Conservation (phyloP, 805 yeast species). For the Wickerhamomyces subpelliculosus region DNA sequence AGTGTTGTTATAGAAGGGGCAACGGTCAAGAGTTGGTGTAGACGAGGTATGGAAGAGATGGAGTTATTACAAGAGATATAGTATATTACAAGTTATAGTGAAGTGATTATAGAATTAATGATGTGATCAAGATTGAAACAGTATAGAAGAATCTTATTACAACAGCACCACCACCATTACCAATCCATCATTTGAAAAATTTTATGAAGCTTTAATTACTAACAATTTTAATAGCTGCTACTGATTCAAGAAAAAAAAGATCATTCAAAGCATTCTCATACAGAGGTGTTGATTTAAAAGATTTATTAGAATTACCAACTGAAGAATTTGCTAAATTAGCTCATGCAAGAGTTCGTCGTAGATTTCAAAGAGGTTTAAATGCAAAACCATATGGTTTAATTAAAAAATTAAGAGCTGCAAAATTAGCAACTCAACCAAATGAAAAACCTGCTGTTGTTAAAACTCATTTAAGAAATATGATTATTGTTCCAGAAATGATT, state of each 20-base stretch:
- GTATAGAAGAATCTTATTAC: no score
- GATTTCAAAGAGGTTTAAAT: conserved; percentile 96
- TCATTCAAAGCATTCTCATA: conserved; percentile 92
- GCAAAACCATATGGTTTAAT: conserved; percentile 92
- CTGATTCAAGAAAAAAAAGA: conserved; percentile 72
- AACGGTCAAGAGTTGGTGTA: no score
- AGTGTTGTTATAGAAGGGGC: no score
- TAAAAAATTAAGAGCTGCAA: conserved; percentile 97
- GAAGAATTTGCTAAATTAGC: conserved; percentile 97
- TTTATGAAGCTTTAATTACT: no score
- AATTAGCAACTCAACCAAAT: conserved; percentile 79
- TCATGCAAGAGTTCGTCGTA: conserved; percentile 99
- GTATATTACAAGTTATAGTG: no score
- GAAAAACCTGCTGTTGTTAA: conserved; percentile 98
- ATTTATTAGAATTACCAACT: conserved; percentile 86
- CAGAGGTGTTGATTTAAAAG: conserved; percentile 98
- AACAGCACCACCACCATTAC: no score
- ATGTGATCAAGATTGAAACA: no score
- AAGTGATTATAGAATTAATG: no score
- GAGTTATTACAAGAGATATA: no score
- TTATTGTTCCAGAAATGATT: conserved; percentile 99
- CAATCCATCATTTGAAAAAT: neutral
- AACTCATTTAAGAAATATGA: conserved; percentile 99
- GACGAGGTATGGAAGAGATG: no score
- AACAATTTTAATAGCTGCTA: conserved; percentile 22